phyloP scores from a whole-genome alignment of 768 basidiomycete species.

The Boletus rubropictus region DNA sequence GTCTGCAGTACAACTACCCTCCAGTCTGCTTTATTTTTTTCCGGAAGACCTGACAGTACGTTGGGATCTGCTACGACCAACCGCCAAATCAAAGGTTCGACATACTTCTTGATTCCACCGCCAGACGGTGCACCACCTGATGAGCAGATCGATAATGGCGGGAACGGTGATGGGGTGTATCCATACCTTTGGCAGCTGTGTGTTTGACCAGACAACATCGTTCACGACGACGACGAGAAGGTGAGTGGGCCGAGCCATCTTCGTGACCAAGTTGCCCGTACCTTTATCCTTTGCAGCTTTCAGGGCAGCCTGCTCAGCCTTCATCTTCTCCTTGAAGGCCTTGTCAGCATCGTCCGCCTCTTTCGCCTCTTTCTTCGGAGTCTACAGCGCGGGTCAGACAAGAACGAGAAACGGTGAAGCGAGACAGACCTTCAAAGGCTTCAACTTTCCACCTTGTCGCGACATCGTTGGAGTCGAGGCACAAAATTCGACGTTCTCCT shows the following conservation, averaged over 20 bases:
- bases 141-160: neutral
- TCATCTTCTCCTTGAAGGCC: constrained; percentile 74
- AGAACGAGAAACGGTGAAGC: neutral
- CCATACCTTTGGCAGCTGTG: constrained; percentile 29
- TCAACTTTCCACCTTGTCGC: constrained; percentile 79
- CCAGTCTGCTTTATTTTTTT: constrained; percentile 49
- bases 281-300: constrained; percentile 74
- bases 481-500: constrained; percentile 5
- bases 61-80: constrained; percentile 5
- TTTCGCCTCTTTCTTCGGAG: constrained; percentile 77
- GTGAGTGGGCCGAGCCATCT: neutral
- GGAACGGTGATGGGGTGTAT: neutral
- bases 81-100: constrained; percentile 11
- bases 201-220: neutral
- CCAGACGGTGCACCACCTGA: constrained; percentile 59
- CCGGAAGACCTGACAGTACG: constrained; percentile 52
- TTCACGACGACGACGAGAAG: neutral
- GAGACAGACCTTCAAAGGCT: constrained; percentile 71
- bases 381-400: constrained; percentile 37
- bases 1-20: neutral
- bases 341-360: constrained; percentile 65
- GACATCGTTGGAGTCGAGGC: constrained; percentile 28
- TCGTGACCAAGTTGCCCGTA: constrained; percentile 25
- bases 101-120: constrained; percentile 84
- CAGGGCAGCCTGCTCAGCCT: constrained; percentile 64